Percentiles rank a stretch among this genome's conserved stretches.
Evolutionary conservation across 1,284 basidiomycete genomes (phyloP).

Genomic region (Cryptococcus deneoformans): DNA sequence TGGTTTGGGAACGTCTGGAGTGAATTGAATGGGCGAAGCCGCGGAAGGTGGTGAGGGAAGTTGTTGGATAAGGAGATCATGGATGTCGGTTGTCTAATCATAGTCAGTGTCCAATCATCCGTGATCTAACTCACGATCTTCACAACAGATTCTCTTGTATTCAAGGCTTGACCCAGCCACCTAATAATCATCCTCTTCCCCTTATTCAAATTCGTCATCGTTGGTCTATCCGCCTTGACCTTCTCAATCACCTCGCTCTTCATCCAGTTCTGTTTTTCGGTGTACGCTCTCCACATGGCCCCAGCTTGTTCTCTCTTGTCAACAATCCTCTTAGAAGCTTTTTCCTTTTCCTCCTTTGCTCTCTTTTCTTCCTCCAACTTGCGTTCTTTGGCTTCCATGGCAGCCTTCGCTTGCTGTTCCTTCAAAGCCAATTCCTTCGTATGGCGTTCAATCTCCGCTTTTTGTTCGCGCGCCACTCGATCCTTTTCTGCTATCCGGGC

Average conservation of each 20-base stretch:
- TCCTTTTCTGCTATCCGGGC: conserved; percentile 22
- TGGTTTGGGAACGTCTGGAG: conserved; percentile 11
- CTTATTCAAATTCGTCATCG: conserved; percentile 52
- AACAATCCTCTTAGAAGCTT: neutral
- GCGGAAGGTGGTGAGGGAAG: conserved; percentile 45
- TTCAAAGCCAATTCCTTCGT: conserved; percentile 24
- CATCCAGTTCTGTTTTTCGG: conserved; percentile 61
- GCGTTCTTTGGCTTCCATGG: conserved; percentile 11
- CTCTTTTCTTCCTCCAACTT: conserved; percentile 2
- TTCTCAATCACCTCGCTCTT: conserved; percentile 70
- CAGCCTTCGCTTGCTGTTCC: conserved; percentile 18
- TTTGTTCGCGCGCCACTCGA: conserved; percentile 21
- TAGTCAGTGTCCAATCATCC: neutral
- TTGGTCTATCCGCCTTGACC: conserved; percentile 63
- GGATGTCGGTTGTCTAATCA: conserved; percentile 62
- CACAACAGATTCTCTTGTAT: conserved; percentile 64
- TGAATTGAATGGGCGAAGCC: conserved; percentile 49
- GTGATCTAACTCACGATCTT: conserved; percentile 52
- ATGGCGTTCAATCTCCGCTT: conserved; percentile 23
- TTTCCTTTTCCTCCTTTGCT: conserved; percentile 16
- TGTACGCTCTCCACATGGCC: conserved; percentile 67
- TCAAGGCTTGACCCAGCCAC: conserved; percentile 88
- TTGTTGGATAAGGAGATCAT: conserved; percentile 54
- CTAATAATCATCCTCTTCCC: conserved; percentile 82
- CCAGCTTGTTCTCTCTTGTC: conserved; percentile 43